Evolutionary conservation across 1,139 yeast genomes (phyloP).

Genomic region (Suhomyces atakaporum): DNA sequence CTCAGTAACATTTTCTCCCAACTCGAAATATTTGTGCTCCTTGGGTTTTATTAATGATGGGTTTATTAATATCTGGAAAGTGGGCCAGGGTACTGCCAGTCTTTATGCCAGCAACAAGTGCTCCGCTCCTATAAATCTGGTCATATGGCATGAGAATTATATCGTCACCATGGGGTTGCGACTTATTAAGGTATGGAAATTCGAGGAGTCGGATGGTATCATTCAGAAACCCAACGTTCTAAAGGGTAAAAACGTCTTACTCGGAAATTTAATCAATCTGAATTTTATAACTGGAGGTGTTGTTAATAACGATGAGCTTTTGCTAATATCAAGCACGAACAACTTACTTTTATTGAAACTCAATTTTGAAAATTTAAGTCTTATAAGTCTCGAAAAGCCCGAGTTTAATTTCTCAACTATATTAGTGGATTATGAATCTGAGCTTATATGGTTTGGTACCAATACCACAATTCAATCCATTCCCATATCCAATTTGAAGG

Average conservation of each 20-base stretch:
- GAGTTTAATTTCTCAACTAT: conserved; percentile 20
- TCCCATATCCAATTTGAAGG: conserved; percentile 8
- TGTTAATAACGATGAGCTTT: conserved; percentile 39
- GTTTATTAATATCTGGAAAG: conserved; percentile 59
- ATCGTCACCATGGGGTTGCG: conserved; percentile 60
- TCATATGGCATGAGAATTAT: conserved; percentile 57
- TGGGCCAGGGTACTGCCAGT: conserved; percentile 23
- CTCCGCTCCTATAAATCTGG: conserved; percentile 54
- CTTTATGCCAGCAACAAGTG: conserved; percentile 58
- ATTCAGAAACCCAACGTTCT: conserved; percentile 32
- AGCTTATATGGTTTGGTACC: conserved; percentile 15
- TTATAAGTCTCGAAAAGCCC: conserved; percentile 23
- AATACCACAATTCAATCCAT: conserved; percentile 1
- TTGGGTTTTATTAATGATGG: conserved; percentile 69
- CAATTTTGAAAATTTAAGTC: conserved; percentile 25
- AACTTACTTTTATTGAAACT: conserved; percentile 38
- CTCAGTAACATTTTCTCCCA: conserved; percentile 56
- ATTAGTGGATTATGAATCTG: conserved; percentile 25
- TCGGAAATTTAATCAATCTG: conserved; percentile 50
- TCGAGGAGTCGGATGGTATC: conserved; percentile 18
- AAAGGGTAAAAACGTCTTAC: conserved; percentile 58
- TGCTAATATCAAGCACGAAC: conserved; percentile 46
- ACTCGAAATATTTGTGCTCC: conserved; percentile 56
- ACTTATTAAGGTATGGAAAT: conserved; percentile 61
- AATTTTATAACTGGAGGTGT: conserved; percentile 46